A percentile compares a stretch with the other conserved stretches of the same genome.
Evolutionary conservation across 805 yeast genomes (phyloP).

Genomic region (Barnettozyma californica): DNA sequence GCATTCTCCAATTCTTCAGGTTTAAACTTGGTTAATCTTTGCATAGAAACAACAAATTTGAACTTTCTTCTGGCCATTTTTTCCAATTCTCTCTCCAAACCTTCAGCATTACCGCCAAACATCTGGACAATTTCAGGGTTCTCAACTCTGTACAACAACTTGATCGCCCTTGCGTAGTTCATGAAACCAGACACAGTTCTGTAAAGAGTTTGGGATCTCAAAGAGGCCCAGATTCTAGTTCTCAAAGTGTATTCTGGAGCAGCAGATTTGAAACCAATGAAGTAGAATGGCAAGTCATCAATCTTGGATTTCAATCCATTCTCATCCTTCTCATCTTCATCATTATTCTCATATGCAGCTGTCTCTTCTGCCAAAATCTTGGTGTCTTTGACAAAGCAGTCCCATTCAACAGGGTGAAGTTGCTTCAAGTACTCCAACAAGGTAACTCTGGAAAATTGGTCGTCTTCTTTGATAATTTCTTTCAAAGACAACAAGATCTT

Average conservation of each 20-base stretch:
- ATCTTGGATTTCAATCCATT: slow-evolving; percentile 74
- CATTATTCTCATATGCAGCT: slow-evolving; percentile 56
- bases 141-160: slow-evolving; percentile 88
- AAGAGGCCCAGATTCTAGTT: slow-evolving; percentile 97
- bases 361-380: slow-evolving; percentile 93
- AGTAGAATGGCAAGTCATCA: slow-evolving; percentile 89
- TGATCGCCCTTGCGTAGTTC: slow-evolving; percentile 97
- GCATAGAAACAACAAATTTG: slow-evolving; percentile 80
- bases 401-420: slow-evolving; percentile 96
- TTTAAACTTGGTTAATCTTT: slow-evolving; percentile 66
- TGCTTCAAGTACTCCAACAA: slow-evolving; percentile 91
- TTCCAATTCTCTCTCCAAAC: slow-evolving; percentile 90
- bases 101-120: slow-evolving; percentile 98
- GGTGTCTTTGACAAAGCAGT: slow-evolving; percentile 93
- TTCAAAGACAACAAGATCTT: slow-evolving; percentile 89
- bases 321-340: slow-evolving; percentile 49
- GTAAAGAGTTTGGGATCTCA: slow-evolving; percentile 93
- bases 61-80: slow-evolving; percentile 83
- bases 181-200: slow-evolving; percentile 97
- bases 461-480: slow-evolving; percentile 96
- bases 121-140: slow-evolving; percentile 93
- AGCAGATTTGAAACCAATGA: slow-evolving; percentile 96
- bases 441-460: slow-evolving; percentile 92
- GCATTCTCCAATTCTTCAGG: slow-evolving; percentile 75
- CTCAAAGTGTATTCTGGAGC: slow-evolving; percentile 95